Evolutionary conservation across 2,329 filamentous ascomycete species (phyloP).

Genomic region (Colletotrichum sidae): DNA sequence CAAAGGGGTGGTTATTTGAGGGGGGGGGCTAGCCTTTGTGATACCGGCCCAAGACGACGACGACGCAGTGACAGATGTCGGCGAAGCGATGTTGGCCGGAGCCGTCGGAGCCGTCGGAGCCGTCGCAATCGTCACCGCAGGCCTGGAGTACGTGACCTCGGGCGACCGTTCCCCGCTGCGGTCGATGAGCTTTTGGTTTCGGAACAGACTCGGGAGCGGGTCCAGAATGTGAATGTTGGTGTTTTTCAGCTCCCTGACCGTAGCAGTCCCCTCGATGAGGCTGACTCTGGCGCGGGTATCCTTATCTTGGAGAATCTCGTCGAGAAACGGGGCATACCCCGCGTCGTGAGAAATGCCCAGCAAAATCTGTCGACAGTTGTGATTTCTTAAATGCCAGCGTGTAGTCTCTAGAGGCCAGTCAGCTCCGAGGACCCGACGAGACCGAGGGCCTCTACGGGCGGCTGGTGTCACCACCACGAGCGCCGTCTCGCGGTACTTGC

Average conservation of each 20-base stretch:
- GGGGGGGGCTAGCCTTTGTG: slow-evolving; percentile 56
- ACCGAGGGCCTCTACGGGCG: no score
- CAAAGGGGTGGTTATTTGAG: slow-evolving; percentile 56
- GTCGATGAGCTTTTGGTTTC: slow-evolving; percentile 62
- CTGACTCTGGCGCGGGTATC: slow-evolving; percentile 57
- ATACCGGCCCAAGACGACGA: slow-evolving; percentile 54
- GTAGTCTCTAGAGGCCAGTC: slow-evolving; percentile 55
- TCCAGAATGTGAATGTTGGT: slow-evolving; percentile 60
- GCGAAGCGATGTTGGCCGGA: slow-evolving; percentile 42
- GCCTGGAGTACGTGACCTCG: slow-evolving; percentile 24
- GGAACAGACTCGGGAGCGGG: slow-evolving; percentile 63
- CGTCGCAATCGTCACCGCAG: slow-evolving; percentile 29
- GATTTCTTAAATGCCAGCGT: slow-evolving; percentile 68
- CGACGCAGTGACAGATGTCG: slow-evolving; percentile 39
- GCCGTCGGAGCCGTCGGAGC: slow-evolving; percentile 38
- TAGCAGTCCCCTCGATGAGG: slow-evolving; percentile 65
- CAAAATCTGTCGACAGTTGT: slow-evolving; percentile 71
- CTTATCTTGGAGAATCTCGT: slow-evolving; percentile 63
- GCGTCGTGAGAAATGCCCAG: slow-evolving; percentile 72
- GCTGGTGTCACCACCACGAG: background rate
- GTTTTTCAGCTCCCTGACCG: slow-evolving; percentile 60
- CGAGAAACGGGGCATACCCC: slow-evolving; percentile 69
- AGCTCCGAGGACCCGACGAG: background rate
- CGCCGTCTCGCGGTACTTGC: background rate
- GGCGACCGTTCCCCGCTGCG: slow-evolving; percentile 42